Evolutionary conservation across 306 rosid species (phyloP).

Genomic region (Acacia confusa): DNA sequence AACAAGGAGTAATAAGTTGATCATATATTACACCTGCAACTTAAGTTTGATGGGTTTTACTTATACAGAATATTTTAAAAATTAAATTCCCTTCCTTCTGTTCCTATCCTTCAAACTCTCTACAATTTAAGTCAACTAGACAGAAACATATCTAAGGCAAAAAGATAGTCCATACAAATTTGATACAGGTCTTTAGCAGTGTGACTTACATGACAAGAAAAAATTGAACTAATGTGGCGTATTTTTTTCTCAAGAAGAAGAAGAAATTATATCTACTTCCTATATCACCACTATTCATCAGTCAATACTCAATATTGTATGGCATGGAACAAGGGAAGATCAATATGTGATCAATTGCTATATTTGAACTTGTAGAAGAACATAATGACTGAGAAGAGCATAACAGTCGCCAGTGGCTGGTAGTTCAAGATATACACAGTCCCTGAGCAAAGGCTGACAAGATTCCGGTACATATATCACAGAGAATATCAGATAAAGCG

Average conservation of each 20-base stretch:
- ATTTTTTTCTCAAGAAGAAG: not conserved
- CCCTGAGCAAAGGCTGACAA: slow-evolving; percentile 65
- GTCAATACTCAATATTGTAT: not conserved
- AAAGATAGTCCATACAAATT: not conserved
- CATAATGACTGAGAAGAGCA: not conserved
- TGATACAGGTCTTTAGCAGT: not conserved
- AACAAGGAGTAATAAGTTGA: not conserved
- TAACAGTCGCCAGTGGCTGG: slow-evolving; percentile 59
- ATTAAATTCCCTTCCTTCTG: not conserved
- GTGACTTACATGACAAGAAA: not conserved
- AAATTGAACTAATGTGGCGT: not conserved
- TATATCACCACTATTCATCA: not conserved
- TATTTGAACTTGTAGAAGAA: not conserved
- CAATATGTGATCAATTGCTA: not conserved
- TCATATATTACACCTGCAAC: not conserved
- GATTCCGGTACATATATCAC: slow-evolving; percentile 42
- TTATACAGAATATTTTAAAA: not conserved
- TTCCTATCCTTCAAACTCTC: not conserved
- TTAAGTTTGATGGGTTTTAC: not conserved
- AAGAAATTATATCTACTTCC: not conserved
- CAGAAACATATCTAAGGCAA: not conserved
- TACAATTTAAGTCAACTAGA: not conserved
- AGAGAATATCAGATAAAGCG: slow-evolving; percentile 18
- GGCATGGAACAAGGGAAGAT: not conserved
- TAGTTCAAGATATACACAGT: slow-evolving; percentile 64